These are phyloP conservation scores for Heritiera littoralis DNA, from an alignment of 345 rosid genomes.

Conservation along the genomic window DNA sequence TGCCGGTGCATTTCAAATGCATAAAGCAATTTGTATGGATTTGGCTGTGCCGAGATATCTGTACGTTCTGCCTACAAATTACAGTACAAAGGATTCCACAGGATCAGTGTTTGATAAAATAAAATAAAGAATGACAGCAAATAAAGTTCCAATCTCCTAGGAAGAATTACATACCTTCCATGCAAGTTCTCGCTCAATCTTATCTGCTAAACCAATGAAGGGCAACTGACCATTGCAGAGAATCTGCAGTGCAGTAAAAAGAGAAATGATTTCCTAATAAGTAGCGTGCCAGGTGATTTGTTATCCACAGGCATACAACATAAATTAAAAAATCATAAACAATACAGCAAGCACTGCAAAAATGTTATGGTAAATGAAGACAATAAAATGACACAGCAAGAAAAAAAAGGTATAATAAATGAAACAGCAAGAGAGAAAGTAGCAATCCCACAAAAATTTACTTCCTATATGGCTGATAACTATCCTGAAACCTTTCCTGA, in stretches of 20 bases:
- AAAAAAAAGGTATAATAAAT: background rate
- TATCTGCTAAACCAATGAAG: conserved; percentile 79
- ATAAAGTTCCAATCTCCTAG: conserved; percentile 11
- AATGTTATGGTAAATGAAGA: background rate
- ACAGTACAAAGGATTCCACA: conserved; percentile 22
- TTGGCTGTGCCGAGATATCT: conserved; percentile 69
- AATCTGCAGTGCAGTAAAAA: conserved; percentile 44
- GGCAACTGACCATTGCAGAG: conserved; percentile 89
- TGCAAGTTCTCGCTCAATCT: conserved; percentile 85
- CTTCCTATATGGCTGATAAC: background rate
- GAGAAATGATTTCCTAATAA: conserved; percentile 4
- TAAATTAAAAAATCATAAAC: background rate
- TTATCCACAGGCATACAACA: background rate
- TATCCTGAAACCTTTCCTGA: background rate
- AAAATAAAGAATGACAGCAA: conserved; percentile 12
- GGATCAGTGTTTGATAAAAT: conserved; percentile 20
- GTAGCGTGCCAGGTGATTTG: background rate
- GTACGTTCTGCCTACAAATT: conserved; percentile 79
- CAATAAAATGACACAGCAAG: background rate
- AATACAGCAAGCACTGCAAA: background rate
- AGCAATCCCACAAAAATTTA: background rate
- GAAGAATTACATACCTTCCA: conserved; percentile 77
- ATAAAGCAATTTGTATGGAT: conserved; percentile 87
- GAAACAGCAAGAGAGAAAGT: background rate
- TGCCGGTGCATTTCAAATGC: conserved; percentile 91